These are phyloP conservation scores for Russula sp. DNA, from an alignment of 768 basidiomycete species.

Conservation along the genomic window DNA sequence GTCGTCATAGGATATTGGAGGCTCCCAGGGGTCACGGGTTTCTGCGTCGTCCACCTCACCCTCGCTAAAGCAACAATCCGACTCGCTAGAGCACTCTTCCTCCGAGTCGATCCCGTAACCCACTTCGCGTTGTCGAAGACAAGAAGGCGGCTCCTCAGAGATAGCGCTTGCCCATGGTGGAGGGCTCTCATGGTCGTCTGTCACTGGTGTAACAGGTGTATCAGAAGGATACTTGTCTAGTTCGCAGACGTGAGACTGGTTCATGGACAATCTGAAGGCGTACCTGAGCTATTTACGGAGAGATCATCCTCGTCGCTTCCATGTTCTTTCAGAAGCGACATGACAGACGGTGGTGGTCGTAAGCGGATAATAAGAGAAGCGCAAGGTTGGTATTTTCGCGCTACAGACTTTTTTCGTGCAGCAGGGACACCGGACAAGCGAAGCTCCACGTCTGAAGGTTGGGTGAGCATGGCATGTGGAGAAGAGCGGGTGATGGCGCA, in stretches of 20 bases:
- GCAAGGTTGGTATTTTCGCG: slow-evolving; percentile 15
- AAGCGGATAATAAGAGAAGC: slow-evolving; percentile 20
- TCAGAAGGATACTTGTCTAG: slow-evolving; percentile 20
- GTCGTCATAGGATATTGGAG: slow-evolving; percentile 11
- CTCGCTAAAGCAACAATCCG: slow-evolving; percentile 36
- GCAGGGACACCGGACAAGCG: slow-evolving; percentile 11
- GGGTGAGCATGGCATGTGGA: neutral
- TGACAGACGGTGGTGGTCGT: slow-evolving; percentile 10
- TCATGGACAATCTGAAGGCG: neutral
- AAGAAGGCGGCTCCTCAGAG: slow-evolving; percentile 2
- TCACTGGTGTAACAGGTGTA: slow-evolving; percentile 13
- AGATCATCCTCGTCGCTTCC: slow-evolving; percentile 2
- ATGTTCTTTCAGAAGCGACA: neutral
- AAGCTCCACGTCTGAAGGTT: slow-evolving; percentile 16
- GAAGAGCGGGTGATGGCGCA: slow-evolving; percentile 29
- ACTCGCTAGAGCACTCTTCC: slow-evolving; percentile 30
- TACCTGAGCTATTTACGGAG: slow-evolving; percentile 13
- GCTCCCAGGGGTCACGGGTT: slow-evolving; percentile 12
- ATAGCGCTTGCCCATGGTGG: slow-evolving; percentile 13
- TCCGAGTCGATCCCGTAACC: slow-evolving; percentile 17
- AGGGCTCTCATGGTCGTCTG: slow-evolving; percentile 4
- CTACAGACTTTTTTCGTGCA: slow-evolving; percentile 14
- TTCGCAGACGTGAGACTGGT: neutral
- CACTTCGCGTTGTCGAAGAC: slow-evolving; percentile 19
- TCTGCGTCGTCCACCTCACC: slow-evolving; percentile 26